Percentiles rank a stretch among this genome's conserved stretches.
These are phyloP conservation scores for Tolypocladium ovalisporum DNA, from an alignment of 2,329 filamentous ascomycete species.

Conservation along the genomic window DNA sequence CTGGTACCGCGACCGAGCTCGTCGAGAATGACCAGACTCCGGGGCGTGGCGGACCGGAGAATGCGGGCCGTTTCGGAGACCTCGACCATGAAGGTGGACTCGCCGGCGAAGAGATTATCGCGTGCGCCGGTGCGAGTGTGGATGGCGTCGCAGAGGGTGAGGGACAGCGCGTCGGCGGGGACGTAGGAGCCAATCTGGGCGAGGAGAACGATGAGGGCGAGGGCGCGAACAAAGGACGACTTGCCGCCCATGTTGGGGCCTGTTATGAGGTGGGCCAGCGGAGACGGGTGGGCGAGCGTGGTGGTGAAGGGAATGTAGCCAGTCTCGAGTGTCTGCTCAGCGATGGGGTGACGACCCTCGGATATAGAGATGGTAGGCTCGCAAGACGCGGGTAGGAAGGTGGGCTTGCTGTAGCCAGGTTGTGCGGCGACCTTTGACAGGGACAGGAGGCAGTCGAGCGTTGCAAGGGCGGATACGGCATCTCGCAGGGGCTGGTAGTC, in stretches of 20 bases:
- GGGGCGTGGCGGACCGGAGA: conserved; percentile 74
- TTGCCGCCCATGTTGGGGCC: conserved; percentile 99
- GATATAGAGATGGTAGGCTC: conserved; percentile 51
- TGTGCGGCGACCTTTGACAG: conserved; percentile 74
- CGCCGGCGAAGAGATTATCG: conserved; percentile 90
- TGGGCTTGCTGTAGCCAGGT: conserved; percentile 79
- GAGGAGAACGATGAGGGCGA: conserved; percentile 86
- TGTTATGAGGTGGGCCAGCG: conserved; percentile 76
- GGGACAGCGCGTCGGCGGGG: conserved; percentile 59
- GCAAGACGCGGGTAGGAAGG: conserved; percentile 47
- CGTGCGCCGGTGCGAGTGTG: conserved; percentile 93
- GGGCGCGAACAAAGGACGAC: conserved; percentile 89
- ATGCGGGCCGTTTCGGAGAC: conserved; percentile 87
- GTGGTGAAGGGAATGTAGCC: conserved; percentile 89
- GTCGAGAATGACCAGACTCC: conserved; percentile 82
- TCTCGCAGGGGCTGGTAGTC: conserved; percentile 87
- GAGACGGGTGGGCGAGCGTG: conserved; percentile 51
- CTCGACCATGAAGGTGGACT: conserved; percentile 97
- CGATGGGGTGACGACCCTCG: conserved; percentile 83
- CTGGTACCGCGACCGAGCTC: conserved; percentile 89
- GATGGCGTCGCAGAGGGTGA: conserved; percentile 83
- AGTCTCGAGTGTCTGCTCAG: conserved; percentile 77
- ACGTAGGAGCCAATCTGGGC: conserved; percentile 93
- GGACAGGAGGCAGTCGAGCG: conserved; percentile 81
- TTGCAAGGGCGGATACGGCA: conserved; percentile 73